Percentiles rank a stretch among this genome's conserved stretches.
These are phyloP conservation scores for Xylaria grammica DNA, from an alignment of 495 filamentous ascomycete genomes.

Conservation along the genomic window DNA sequence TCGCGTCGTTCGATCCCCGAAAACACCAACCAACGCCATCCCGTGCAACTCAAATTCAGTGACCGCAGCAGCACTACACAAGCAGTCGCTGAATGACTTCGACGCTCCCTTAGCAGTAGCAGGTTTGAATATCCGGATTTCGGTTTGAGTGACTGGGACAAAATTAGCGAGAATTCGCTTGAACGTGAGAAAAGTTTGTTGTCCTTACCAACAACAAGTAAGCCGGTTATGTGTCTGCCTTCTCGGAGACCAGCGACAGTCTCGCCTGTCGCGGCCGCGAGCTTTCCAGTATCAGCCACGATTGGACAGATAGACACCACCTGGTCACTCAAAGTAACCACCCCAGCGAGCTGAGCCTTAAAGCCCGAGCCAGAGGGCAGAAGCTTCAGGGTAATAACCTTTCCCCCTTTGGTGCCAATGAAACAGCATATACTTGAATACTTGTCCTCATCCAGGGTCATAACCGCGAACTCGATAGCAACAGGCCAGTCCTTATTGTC, in stretches of 20 bases:
- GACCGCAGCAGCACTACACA: slow-evolving; percentile 79
- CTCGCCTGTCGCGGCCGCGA: slow-evolving; percentile 74
- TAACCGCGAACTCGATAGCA: slow-evolving; percentile 85
- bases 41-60: slow-evolving; percentile 73
- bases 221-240: slow-evolving; percentile 73
- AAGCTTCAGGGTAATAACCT: slow-evolving; percentile 86
- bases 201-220: slow-evolving; percentile 59
- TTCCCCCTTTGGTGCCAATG: slow-evolving; percentile 84
- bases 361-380: slow-evolving; percentile 76
- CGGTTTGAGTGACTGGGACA: slow-evolving; percentile 67
- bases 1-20: slow-evolving; percentile 76
- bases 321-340: slow-evolving; percentile 67
- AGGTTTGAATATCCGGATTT: slow-evolving; percentile 84
- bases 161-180: neutral
- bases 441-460: slow-evolving; percentile 89
- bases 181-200: neutral
- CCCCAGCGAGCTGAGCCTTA: slow-evolving; percentile 72
- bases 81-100: slow-evolving; percentile 80
- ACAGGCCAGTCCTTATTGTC: slow-evolving; percentile 72
- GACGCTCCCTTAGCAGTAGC: slow-evolving; percentile 83
- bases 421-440: slow-evolving; percentile 95
- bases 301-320: slow-evolving; percentile 80
- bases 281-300: slow-evolving; percentile 74
- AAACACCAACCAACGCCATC: slow-evolving; percentile 80
- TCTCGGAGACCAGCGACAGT: slow-evolving; percentile 73